Conservation (phyloP, 2,329 filamentous ascomycete species). For the Kalaharituber pfeilii region DNA sequence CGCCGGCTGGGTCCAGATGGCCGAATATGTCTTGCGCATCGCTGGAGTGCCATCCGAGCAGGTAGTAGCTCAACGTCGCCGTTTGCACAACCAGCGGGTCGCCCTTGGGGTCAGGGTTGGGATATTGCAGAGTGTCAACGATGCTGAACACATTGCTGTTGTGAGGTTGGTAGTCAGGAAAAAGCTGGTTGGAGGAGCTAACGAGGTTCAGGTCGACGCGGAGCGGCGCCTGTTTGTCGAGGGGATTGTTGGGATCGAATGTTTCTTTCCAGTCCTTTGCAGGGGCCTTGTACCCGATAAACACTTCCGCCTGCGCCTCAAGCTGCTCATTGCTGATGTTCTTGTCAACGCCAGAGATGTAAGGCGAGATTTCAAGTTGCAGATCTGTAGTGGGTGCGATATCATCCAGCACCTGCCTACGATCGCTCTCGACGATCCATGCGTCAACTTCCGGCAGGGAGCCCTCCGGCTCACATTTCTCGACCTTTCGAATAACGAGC, state of each 20-base stretch:
- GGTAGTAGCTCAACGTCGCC: slow-evolving; percentile 27
- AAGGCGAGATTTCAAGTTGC: slow-evolving; percentile 30
- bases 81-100: slow-evolving; percentile 18
- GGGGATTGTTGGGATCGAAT: background rate
- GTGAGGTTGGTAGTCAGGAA: slow-evolving; percentile 30
- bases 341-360: slow-evolving; percentile 20
- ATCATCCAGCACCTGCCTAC: slow-evolving; percentile 24
- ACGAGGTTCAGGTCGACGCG: slow-evolving; percentile 15
- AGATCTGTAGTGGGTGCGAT: slow-evolving; percentile 25
- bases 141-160: slow-evolving; percentile 30
- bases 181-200: slow-evolving; percentile 26
- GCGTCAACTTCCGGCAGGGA: slow-evolving; percentile 17
- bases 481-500: slow-evolving; percentile 27
- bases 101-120: background rate
- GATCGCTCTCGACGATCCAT: slow-evolving; percentile 31
- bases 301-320: slow-evolving; percentile 30
- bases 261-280: slow-evolving; percentile 16
- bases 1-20: background rate
- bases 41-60: slow-evolving; percentile 29
- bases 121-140: slow-evolving; percentile 29
- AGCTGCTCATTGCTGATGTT: slow-evolving; percentile 17
- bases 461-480: slow-evolving; percentile 11
- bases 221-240: too few species aligned
- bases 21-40: slow-evolving; percentile 16
- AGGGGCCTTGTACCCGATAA: slow-evolving; percentile 27